A percentile compares a stretch with the other conserved stretches of the same genome.
phyloP scores from a whole-genome alignment of 148 eudicot species.

The Chenopodium suecicum region DNA sequence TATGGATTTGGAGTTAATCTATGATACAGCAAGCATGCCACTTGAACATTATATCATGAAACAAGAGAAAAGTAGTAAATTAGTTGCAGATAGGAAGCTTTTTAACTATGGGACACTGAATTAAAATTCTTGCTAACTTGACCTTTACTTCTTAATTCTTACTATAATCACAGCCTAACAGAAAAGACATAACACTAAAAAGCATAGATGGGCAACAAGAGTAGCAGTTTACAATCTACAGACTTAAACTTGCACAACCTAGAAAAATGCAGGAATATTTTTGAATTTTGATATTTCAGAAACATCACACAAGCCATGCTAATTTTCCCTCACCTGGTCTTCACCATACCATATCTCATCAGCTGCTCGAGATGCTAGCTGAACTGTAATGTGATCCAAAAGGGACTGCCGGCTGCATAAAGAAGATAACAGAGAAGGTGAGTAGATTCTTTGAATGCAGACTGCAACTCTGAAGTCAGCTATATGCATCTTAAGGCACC shows the following conservation, averaged over 20 bases:
- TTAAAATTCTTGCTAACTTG: background rate
- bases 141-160: background rate
- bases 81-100: background rate
- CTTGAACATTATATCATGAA: background rate
- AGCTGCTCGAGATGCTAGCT: conserved; percentile 92
- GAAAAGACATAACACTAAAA: too few species aligned
- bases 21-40: background rate
- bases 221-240: background rate
- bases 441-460: background rate
- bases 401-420: conserved; percentile 79
- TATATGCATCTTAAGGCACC: background rate
- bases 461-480: background rate
- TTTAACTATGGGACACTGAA: background rate
- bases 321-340: conserved; percentile 52
- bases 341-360: conserved; percentile 87
- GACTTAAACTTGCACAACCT: background rate
- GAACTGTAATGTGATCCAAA: conserved; percentile 86
- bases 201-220: too few species aligned
- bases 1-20: background rate
- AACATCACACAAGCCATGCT: background rate
- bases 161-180: too few species aligned
- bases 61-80: too few species aligned
- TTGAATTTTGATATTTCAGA: background rate
- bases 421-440: conserved; percentile 4
- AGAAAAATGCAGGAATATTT: background rate